Base-by-base conservation (phyloP, 225 moss, liverwort and hornwort species). In the Neckera pumila region DNA sequence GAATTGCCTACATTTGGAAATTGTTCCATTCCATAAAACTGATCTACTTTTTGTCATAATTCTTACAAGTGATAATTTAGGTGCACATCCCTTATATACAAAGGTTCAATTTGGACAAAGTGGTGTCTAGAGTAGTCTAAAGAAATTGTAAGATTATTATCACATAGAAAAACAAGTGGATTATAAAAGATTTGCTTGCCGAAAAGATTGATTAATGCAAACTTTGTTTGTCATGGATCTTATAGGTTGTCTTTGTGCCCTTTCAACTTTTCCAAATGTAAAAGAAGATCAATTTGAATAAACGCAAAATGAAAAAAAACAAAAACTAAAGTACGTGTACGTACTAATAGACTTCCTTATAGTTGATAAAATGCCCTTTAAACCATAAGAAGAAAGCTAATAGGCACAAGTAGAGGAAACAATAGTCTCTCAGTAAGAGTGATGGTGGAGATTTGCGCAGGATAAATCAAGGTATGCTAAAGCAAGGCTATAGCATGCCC, bases 281-380 rank as follows among this genome's bases (percentile, higher is more conserved):
- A 40, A 42, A 3, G 3, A 42, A 15, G 15, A 71, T 26, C 22
- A 42, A 71, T 71, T 42, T 15, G 42, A 71, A 71, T 71, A 42
- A 40, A 5, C 6, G 9, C 1, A 27, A 73, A 28, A 2, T 17
- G n/a, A n/a, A n/a, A 10, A 45, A 30, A 16, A 30, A 28, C 5
- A 5, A 27, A 43, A 40, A 27, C 0, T 28, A 2, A 43, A 25
- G 10, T 43, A 72, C 3, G 0, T 10, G 3, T 17, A 28, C 1
- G 1, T 10, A 73, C 0, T 26, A 28, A 0, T 27, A 45, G 6
- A 26, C 10, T 14, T 45, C 1, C 0, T 0, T 43, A 10, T 38
- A 43, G 45, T 45, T 45, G 72, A 73, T 17, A 6, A 17, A 73
- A 43, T 0, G 0, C 6, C 17, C 3, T 43, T 28, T 6, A 28